A percentile compares a stretch with the other conserved stretches of the same genome.
phyloP scores from a whole-genome alignment of 2,329 filamentous ascomycete genomes.

The Aspergillus viridinutans region DNA sequence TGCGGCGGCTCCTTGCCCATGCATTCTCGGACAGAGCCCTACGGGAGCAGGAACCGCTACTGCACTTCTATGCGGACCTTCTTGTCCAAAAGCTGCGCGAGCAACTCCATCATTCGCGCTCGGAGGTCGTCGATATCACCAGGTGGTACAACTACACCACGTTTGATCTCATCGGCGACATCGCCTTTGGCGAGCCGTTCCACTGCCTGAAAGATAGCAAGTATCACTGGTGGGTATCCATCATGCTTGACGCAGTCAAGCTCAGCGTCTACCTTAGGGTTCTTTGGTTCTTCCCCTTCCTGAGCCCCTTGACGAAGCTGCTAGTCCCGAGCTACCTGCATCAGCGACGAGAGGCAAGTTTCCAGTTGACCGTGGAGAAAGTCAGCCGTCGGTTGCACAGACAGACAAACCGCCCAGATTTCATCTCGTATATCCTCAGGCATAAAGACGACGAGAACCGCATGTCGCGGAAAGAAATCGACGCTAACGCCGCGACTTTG shows the following conservation, averaged over 20 bases:
- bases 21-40: slow-evolving; percentile 31
- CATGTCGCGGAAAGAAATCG: slow-evolving; percentile 34
- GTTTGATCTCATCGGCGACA: slow-evolving; percentile 41
- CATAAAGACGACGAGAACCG: slow-evolving; percentile 25
- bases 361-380: slow-evolving; percentile 14
- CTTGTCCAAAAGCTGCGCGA: slow-evolving; percentile 19
- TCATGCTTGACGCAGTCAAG: slow-evolving; percentile 25
- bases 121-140: slow-evolving; percentile 23
- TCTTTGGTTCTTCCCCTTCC: slow-evolving; percentile 7
- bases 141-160: slow-evolving; percentile 35
- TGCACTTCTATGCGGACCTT: slow-evolving; percentile 19
- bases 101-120: background rate
- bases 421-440: slow-evolving; percentile 38
- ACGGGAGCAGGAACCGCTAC: slow-evolving; percentile 19
- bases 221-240: slow-evolving; percentile 38
- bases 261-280: slow-evolving; percentile 2
- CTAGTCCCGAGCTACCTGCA: slow-evolving; percentile 5
- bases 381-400: slow-evolving; percentile 23
- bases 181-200: slow-evolving; percentile 41
- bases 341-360: slow-evolving; percentile 11
- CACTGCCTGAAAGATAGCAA: slow-evolving; percentile 32
- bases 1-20: slow-evolving; percentile 25
- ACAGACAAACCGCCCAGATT: slow-evolving; percentile 30
- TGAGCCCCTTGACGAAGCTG: slow-evolving; percentile 16
- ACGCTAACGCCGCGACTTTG: slow-evolving; percentile 33